phyloP scores from a whole-genome alignment of 2,329 filamentous ascomycete genomes.

The Aurifilum marmelostoma region DNA sequence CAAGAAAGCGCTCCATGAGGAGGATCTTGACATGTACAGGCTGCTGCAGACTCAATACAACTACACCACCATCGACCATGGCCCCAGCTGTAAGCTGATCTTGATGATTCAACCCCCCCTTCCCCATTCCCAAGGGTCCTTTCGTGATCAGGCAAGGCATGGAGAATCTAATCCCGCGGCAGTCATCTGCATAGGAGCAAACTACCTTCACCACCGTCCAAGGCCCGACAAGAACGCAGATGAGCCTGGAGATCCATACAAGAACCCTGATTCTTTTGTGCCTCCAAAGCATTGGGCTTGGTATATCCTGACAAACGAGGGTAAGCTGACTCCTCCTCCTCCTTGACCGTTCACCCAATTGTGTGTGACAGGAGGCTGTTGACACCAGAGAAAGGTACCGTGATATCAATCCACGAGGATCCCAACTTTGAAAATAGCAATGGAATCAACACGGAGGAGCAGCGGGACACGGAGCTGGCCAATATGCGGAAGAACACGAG shows the following conservation, averaged over 20 bases:
- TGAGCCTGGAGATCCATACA: slow-evolving; percentile 7
- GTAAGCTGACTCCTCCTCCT: slow-evolving; percentile 40
- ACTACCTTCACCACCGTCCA: slow-evolving; percentile 56
- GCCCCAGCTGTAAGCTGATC: slow-evolving; percentile 57
- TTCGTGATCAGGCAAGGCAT: background rate
- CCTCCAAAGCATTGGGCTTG: slow-evolving; percentile 65
- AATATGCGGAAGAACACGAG: slow-evolving; percentile 45
- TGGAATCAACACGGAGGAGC: slow-evolving; percentile 31
- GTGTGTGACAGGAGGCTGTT: slow-evolving; percentile 26
- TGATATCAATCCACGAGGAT: slow-evolving; percentile 70
- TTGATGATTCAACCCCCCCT: slow-evolving; percentile 27
- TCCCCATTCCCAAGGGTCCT: too few species aligned
- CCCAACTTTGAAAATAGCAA: slow-evolving; percentile 41
- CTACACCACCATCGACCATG: slow-evolving; percentile 74
- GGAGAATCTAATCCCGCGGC: slow-evolving; percentile 3
- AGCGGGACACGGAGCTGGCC: slow-evolving; percentile 37
- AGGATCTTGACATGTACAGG: slow-evolving; percentile 45
- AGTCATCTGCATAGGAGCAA: slow-evolving; percentile 74
- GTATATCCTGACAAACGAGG: slow-evolving; percentile 69
- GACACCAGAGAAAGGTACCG: slow-evolving; percentile 55
- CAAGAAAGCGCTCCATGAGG: slow-evolving; percentile 18
- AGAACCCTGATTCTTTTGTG: slow-evolving; percentile 35
- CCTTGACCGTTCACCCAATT: slow-evolving; percentile 13
- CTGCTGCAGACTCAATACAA: slow-evolving; percentile 75
- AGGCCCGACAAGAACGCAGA: slow-evolving; percentile 30